Evolutionary conservation across 345 rosid genomes (phyloP).

Genomic region (Kandelia obovata): DNA sequence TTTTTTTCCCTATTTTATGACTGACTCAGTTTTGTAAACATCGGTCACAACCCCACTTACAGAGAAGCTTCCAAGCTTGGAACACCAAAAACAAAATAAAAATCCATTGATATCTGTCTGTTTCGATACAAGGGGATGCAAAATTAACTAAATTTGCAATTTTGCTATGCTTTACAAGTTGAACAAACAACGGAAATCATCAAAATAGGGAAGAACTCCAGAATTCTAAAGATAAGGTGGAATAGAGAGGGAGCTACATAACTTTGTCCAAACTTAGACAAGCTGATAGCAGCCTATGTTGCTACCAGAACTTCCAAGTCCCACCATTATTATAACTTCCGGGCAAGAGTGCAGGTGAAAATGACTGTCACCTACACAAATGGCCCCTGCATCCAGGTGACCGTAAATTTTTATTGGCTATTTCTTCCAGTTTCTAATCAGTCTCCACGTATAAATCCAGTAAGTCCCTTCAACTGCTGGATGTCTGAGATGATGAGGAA

Average conservation of each 20-base stretch:
- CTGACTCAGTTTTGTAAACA: too few relatives aligned
- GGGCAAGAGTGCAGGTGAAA: conserved; percentile 14
- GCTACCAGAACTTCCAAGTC: conserved; percentile 5
- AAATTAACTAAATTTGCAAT: neutral
- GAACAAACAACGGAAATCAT: neutral
- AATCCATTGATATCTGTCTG: neutral
- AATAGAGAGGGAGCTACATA: neutral
- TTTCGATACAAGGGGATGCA: neutral
- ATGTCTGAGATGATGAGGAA: conserved; percentile 3
- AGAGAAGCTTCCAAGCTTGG: too few relatives aligned
- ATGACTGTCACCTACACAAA: conserved; percentile 12
- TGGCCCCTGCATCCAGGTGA: conserved; percentile 17
- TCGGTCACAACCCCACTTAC: too few relatives aligned
- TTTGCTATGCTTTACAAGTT: neutral
- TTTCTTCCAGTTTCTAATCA: conserved; percentile 15
- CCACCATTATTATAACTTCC: conserved; percentile 11
- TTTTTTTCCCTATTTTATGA: too few relatives aligned
- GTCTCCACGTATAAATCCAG: conserved; percentile 14
- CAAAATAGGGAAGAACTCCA: too few relatives aligned
- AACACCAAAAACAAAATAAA: neutral
- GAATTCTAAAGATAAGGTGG: too few relatives aligned
- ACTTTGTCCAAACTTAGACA: conserved; percentile 19
- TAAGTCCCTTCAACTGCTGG: neutral
- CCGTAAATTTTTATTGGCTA: conserved; percentile 16
- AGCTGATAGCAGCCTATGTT: conserved; percentile 15